A percentile compares a stretch with the other conserved stretches of the same genome.
Conservation (phyloP, 192 early-diverging fungal genomes). For the Entomortierella chlamydospora region DNA sequence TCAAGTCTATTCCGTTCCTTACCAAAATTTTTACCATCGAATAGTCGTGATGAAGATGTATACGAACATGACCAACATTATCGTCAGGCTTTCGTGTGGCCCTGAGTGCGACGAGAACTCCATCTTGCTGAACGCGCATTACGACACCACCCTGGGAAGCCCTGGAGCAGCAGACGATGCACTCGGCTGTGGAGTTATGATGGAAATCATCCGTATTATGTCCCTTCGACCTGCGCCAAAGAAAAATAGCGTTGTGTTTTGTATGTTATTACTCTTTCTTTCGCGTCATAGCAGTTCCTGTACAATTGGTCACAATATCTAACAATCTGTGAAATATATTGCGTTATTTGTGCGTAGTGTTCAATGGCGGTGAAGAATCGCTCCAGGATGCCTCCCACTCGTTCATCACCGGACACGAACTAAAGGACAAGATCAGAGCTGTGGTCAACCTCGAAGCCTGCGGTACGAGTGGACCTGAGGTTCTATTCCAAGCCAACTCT, state of each 20-base stretch:
- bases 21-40: conserved; percentile 56
- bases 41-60: conserved; percentile 72
- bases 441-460: conserved; percentile 80
- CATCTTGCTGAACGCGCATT: conserved; percentile 76
- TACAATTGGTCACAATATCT: too few relatives aligned
- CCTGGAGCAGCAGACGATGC: conserved; percentile 74
- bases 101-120: conserved; percentile 71
- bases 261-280: conserved; percentile 40
- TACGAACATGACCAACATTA: conserved; percentile 70
- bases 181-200: conserved; percentile 73
- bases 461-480: conserved; percentile 71
- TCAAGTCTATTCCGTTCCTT: too few relatives aligned
- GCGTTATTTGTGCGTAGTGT: conserved; percentile 10
- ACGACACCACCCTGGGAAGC: conserved; percentile 70
- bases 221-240: conserved; percentile 50
- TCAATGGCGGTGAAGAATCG: conserved; percentile 74
- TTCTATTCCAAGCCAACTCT: conserved; percentile 38
- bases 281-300: too few relatives aligned
- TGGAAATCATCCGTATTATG: conserved; percentile 69
- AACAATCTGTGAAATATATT: too few relatives aligned
- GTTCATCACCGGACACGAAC: conserved; percentile 67
- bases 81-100: conserved; percentile 57
- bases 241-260: conserved; percentile 63
- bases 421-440: conserved; percentile 63
- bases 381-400: conserved; percentile 53